Base-by-base conservation (phyloP, 176 grass and related monocot species). In the Coix lacrymajobi region DNA sequence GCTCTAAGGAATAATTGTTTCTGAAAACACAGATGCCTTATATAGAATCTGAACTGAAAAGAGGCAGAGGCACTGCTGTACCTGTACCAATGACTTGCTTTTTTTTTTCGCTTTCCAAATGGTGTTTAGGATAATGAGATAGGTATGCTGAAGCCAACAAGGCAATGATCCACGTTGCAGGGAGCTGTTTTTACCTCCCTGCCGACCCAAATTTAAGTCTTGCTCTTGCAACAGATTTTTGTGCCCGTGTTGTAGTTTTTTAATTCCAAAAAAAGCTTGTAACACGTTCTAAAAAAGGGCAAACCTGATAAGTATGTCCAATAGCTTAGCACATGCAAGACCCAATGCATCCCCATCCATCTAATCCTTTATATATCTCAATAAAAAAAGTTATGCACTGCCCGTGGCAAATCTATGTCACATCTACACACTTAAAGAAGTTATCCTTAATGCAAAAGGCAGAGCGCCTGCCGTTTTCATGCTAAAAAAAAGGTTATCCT, bases 401-500 rank as follows among this genome's bases (percentile, higher is more conserved):
- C 8, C 65, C 71, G 57, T 83, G 43, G 80, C 33, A 84, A 60
- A 29, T 74, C 34, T 29, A 49, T 57, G 44, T 60, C 81, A 68
- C 57, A 66, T 84, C 45, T 69, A 56, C 51, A 65, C 54, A 75
- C 30, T 46, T 46, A 19, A 62, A 19, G 19, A 51, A 17, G 1
- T 51, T 51, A 51, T 20, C 48, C 48, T 51, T 51, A n/a, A n/a
- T n/a, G n/a, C n/a, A n/a, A n/a, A n/a, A n/a, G n/a, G n/a, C n/a
- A n/a, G n/a, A n/a, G n/a, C n/a, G n/a, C n/a, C n/a, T n/a, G n/a
- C n/a, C n/a, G n/a, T n/a, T n/a, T n/a, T n/a, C n/a, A n/a, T n/a
- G n/a, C n/a, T n/a, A n/a, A 36, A 36, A 36, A 38, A 83, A 52
- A 76, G 22, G 40, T 41, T 71, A 41, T 83, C 56, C 86, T 88